These are phyloP conservation scores for Entomortierella lignicola DNA, from an alignment of 192 early-diverging fungal genomes.

Conservation along the genomic window DNA sequence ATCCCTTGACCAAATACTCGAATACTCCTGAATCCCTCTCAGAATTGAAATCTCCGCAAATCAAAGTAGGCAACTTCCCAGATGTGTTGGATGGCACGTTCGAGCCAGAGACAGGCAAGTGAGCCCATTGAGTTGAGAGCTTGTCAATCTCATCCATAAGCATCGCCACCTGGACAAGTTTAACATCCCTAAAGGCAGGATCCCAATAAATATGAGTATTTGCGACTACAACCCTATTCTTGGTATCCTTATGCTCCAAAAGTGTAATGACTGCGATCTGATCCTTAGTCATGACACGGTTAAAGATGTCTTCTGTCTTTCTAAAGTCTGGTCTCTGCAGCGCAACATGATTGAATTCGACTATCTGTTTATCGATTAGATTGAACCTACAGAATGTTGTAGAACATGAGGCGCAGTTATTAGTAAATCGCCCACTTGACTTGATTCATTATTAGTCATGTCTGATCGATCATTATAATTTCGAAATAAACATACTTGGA, in stretches of 20 bases:
- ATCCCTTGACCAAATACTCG: constrained; percentile 86
- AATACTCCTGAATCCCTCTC: constrained; percentile 90
- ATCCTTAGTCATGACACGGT: constrained; percentile 98
- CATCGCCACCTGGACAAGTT: constrained; percentile 95
- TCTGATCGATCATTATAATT: not conserved
- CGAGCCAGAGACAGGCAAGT: constrained; percentile 34
- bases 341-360: constrained; percentile 96
- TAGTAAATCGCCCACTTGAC: not conserved
- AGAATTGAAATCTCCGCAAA: constrained; percentile 97
- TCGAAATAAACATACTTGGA: constrained; percentile 69
- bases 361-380: constrained; percentile 83
- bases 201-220: constrained; percentile 98
- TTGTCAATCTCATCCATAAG: constrained; percentile 89
- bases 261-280: constrained; percentile 89
- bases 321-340: constrained; percentile 89
- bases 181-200: constrained; percentile 90
- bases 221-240: constrained; percentile 77
- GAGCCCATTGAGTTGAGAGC: constrained; percentile 65
- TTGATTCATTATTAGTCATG: not conserved
- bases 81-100: constrained; percentile 45
- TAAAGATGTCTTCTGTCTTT: constrained; percentile 93
- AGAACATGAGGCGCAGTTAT: not conserved
- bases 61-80: constrained; percentile 70
- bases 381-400: constrained; percentile 69
- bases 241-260: constrained; percentile 85